Base-by-base conservation (phyloP, 164 flowering plant genomes). In the Saururus chinensis region DNA sequence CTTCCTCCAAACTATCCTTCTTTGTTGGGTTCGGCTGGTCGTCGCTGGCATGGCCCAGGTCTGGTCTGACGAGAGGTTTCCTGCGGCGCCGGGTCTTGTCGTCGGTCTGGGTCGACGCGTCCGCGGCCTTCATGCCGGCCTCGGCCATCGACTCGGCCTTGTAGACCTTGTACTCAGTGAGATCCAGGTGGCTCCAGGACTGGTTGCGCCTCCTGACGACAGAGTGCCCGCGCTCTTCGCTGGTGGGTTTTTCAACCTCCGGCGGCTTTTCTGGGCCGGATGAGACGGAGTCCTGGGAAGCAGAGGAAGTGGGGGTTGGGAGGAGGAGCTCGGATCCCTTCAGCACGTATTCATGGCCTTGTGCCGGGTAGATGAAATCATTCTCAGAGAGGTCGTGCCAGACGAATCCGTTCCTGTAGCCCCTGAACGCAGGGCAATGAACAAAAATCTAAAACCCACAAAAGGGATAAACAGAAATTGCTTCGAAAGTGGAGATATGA, bases 291-390 rank as follows among this genome's bases (percentile, higher is more conserved):
- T 74, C 84, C 19, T 57, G 65, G 21, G 70, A 63, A 40, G 62
- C 64, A 24, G 73, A 59, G 60, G 59, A 66, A 11, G 51, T 19
- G 11, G 73, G 60, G 10, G 62, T 41, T 55, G 49, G 49, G 14
- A 78, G 71, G 6, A 80, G 74, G 59, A 90, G 77, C 80, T 88
- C 93, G 1, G 99, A 90, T 51, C 97, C 99, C 62, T 93, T 93
- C 66, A 93, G 95, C 25, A 93, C 83, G 75, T 93, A 91, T 63
- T 93, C 99, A 19, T 86, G 82, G 55, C 92, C 96, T 61, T 87
- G 88, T 0, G 82, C 79, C 5, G 97, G 99, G 66, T 80, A 77
- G 41, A 93, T 87, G 76, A 84, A 81, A 68, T 90, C 99, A 64
- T 80, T 71, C 51, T 88, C 97, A 7, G 79, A 59, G 51, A 93